Base-by-base conservation (phyloP, 2,329 filamentous ascomycete genomes). In the Fusarium verrucosum region DNA sequence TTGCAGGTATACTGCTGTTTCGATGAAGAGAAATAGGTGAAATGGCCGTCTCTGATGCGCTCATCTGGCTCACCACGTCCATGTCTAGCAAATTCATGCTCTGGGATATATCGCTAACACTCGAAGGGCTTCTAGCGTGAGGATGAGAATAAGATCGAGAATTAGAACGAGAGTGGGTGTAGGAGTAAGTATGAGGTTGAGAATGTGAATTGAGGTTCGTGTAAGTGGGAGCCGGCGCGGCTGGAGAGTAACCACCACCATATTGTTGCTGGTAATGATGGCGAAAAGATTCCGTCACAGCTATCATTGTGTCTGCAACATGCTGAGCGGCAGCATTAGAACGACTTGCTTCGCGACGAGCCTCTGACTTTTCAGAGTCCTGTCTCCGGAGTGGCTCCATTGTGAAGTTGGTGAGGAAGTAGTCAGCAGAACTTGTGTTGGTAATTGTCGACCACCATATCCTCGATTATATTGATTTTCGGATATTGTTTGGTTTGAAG, bases 251-350 rank as follows among this genome's bases (percentile, higher is more conserved):
- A 17, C 53, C 64, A 30, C 53, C 64, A 30, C 46, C 28, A 53
- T 67, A 40, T 30, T 62, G 56, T 36, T 62, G 52, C 14, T 59
- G 66, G 44, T 70, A 70, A 22, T 68, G 70, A 46, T 68, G 62
- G 10, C 66, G 66, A 40, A 69, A 72, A 17, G 70, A 71, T 38
- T 72, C 70, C 4, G 70, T 72, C 20, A 69, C 67, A 14, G 70
- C 70, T 35, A 72, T 67, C 68, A 72, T 70, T 17, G 65, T 68
- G 36, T 69, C 64, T 28, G 68, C 50, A 32, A 56, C 66, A 58
- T 67, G 58, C 32, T 69, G 68, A 30, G 68, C 28, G 20, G 66
- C 60, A 36, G 58, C 57, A 50, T 62, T 60, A 20, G 41, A 50
- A 41, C 58, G 60, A 16, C 50, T 49, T 17, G 50, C 59, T 42